These are phyloP conservation scores for Aspergillus cavernicola DNA, from an alignment of 495 filamentous ascomycete genomes.

Conservation along the genomic window DNA sequence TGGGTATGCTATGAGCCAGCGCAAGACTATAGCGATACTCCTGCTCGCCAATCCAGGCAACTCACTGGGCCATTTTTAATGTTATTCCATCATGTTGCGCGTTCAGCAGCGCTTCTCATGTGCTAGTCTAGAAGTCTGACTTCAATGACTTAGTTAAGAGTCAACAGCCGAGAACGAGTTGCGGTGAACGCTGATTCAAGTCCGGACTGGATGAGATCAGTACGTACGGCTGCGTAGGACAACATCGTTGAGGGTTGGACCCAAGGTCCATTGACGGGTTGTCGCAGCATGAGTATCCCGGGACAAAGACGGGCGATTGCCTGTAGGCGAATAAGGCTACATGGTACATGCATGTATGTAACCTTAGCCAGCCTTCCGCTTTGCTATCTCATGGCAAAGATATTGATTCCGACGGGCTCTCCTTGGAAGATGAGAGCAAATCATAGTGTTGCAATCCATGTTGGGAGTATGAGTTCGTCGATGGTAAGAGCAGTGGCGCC, in stretches of 20 bases:
- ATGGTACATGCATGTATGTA: slow-evolving; percentile 1
- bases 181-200: slow-evolving; percentile 1
- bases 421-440: not conserved
- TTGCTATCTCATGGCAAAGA: not conserved
- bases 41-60: too few relatives aligned
- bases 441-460: too few relatives aligned
- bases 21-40: too few relatives aligned
- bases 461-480: not conserved
- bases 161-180: not conserved
- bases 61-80: too few relatives aligned
- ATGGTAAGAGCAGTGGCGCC: too few relatives aligned
- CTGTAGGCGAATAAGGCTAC: slow-evolving; percentile 3
- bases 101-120: too few relatives aligned
- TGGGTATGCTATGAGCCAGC: too few relatives aligned
- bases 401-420: not conserved
- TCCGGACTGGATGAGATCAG: not conserved
- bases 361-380: not conserved
- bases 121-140: not conserved
- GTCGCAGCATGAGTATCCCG: not conserved
- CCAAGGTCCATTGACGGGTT: slow-evolving; percentile 3
- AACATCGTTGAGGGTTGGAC: not conserved
- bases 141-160: not conserved
- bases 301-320: not conserved
- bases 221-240: not conserved
- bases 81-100: too few relatives aligned